Percentiles rank a stretch among this genome's conserved stretches.
Conservation (phyloP, 108 stramenopile species). For the Craspedostauros australis region DNA sequence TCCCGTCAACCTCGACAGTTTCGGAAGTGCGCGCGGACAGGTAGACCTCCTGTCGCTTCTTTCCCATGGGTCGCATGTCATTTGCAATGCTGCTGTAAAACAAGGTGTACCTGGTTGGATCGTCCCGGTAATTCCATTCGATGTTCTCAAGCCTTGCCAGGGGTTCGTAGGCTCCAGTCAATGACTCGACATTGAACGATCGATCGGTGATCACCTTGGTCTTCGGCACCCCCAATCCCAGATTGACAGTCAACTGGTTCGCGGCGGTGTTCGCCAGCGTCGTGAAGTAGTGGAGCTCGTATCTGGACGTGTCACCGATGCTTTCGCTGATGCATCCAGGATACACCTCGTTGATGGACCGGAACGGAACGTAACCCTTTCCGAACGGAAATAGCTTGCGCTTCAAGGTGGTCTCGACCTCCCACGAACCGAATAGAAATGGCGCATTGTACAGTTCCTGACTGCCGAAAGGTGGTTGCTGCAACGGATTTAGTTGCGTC, state of each 20-base stretch:
- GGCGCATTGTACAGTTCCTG: slow-evolving; percentile 39
- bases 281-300: slow-evolving; percentile 36
- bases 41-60: slow-evolving; percentile 35
- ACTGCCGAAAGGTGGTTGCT: slow-evolving; percentile 20
- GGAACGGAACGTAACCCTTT: slow-evolving; percentile 21
- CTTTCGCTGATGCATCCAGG: slow-evolving; percentile 41
- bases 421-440: slow-evolving; percentile 45
- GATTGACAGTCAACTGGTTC: slow-evolving; percentile 21
- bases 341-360: slow-evolving; percentile 36
- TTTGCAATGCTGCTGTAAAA: slow-evolving; percentile 23
- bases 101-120: slow-evolving; percentile 35
- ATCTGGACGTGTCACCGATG: slow-evolving; percentile 25
- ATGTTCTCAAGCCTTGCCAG: slow-evolving; percentile 34
- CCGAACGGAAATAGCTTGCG: slow-evolving; percentile 47
- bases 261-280: slow-evolving; percentile 16
- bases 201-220: slow-evolving; percentile 43
- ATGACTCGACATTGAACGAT: slow-evolving; percentile 35
- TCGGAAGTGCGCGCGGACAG: slow-evolving; percentile 32
- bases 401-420: slow-evolving; percentile 29
- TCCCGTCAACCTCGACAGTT: not conserved
- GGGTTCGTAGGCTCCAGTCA: slow-evolving; percentile 35
- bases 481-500: slow-evolving; percentile 24
- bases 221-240: slow-evolving; percentile 16
- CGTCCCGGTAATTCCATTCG: slow-evolving; percentile 35
- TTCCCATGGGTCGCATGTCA: slow-evolving; percentile 49